Conservation (phyloP, 441 rosid genomes). For the Eruca vesicaria region DNA sequence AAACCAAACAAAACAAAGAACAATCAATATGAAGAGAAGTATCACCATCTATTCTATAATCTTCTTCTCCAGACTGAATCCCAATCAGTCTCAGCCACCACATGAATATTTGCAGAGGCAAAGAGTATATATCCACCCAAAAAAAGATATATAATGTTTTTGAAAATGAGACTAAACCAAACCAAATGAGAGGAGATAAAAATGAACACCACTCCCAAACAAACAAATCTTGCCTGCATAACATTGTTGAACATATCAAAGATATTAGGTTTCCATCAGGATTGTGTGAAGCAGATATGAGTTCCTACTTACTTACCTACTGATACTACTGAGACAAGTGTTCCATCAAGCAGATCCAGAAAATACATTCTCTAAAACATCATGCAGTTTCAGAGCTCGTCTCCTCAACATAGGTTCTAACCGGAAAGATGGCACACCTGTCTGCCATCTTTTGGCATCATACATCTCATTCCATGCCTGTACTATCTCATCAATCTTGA, state of each 20-base stretch:
- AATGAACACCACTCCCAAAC: neutral
- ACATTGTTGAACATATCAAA: neutral
- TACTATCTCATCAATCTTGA: conserved; percentile 1
- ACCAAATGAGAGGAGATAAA: neutral
- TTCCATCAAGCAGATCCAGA: neutral
- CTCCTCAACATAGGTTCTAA: neutral
- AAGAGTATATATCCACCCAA: neutral
- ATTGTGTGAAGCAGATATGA: neutral
- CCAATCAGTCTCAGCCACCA: neutral
- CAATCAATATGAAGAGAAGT: neutral
- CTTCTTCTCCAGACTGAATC: neutral
- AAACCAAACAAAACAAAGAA: neutral
- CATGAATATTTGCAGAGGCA: neutral
- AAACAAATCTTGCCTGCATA: neutral
- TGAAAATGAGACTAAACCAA: neutral
- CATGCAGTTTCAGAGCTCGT: neutral
- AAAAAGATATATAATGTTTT: neutral
- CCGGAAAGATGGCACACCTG: neutral
- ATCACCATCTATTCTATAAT: neutral
- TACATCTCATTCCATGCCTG: neutral
- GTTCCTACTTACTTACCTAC: neutral
- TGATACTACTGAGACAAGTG: neutral
- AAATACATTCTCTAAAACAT: neutral
- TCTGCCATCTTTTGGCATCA: neutral
- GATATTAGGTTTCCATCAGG: neutral